Percentiles rank a stretch among this genome's conserved stretches.
phyloP scores from a whole-genome alignment of 768 basidiomycete species.

The Kwoniella mangroviensis region DNA sequence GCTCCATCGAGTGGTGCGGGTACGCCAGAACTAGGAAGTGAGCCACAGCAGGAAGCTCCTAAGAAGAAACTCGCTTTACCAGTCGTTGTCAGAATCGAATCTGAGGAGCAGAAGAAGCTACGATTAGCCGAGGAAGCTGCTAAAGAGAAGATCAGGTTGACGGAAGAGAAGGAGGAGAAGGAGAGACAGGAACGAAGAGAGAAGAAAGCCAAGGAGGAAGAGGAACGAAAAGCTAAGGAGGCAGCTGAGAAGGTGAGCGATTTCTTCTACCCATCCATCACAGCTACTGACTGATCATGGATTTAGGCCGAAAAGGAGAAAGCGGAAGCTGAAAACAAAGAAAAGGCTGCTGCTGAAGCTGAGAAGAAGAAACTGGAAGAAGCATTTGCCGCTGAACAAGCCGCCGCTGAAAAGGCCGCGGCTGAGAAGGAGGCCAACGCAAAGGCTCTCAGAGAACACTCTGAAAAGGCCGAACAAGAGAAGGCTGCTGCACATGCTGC shows the following conservation, averaged over 20 bases:
- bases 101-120: conserved; percentile 50
- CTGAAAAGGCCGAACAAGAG: conserved; percentile 38
- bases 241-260: conserved; percentile 66
- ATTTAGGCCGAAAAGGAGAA: conserved; percentile 27
- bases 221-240: conserved; percentile 55
- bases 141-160: conserved; percentile 41
- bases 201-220: conserved; percentile 46
- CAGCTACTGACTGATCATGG: conserved; percentile 62
- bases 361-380: conserved; percentile 43
- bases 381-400: conserved; percentile 33
- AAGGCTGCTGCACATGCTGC: conserved; percentile 39
- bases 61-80: conserved; percentile 44
- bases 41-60: conserved; percentile 34
- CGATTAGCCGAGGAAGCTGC: conserved; percentile 45
- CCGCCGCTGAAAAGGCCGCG: conserved; percentile 30
- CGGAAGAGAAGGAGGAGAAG: conserved; percentile 53
- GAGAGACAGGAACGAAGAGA: conserved; percentile 60
- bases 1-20: conserved; percentile 45
- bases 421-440: conserved; percentile 38
- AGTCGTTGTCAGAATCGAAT: conserved; percentile 52
- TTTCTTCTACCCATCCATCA: neutral
- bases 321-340: conserved; percentile 38
- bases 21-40: conserved; percentile 59
- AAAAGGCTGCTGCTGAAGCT: conserved; percentile 37
- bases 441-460: conserved; percentile 25